These are phyloP conservation scores for Fomitopsis pinicola DNA, from an alignment of 1,284 basidiomycete species.

Conservation along the genomic window DNA sequence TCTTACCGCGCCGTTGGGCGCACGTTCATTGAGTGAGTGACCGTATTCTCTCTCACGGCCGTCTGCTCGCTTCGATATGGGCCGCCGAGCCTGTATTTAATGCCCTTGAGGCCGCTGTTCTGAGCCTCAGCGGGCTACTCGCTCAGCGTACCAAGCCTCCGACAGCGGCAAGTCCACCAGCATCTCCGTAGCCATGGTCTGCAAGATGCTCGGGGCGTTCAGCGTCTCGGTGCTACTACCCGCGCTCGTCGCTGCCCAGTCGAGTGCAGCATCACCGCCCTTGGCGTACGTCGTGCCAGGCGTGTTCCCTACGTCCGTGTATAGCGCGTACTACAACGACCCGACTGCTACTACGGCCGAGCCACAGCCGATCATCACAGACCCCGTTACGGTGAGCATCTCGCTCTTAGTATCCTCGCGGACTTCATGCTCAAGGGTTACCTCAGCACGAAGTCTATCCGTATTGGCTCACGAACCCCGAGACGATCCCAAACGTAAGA, in stretches of 20 bases:
- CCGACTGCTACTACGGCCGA: constrained; percentile 67
- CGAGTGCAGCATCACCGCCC: constrained; percentile 20
- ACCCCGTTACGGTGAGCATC: constrained; percentile 54
- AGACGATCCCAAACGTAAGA: constrained; percentile 44
- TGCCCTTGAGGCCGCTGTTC: neutral
- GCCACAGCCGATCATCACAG: constrained; percentile 67
- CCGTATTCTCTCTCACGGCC: neutral
- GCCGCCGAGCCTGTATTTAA: neutral
- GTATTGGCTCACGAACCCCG: constrained; percentile 54
- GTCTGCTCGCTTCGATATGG: neutral
- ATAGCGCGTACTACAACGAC: constrained; percentile 60
- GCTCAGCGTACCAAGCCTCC: neutral
- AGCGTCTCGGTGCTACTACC: constrained; percentile 1
- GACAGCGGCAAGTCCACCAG: neutral
- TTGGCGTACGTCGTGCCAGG: constrained; percentile 56
- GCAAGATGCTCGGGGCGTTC: neutral
- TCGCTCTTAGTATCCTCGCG: neutral
- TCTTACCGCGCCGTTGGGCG: neutral
- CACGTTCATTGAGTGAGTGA: neutral
- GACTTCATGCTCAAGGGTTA: neutral
- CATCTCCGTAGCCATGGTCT: neutral
- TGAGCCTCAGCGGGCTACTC: neutral
- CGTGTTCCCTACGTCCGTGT: constrained; percentile 61
- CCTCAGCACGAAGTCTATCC: constrained; percentile 54
- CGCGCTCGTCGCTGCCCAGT: constrained; percentile 3